These are phyloP conservation scores for Yarrowia hollandica DNA, from an alignment of 805 yeast species.

Conservation along the genomic window DNA sequence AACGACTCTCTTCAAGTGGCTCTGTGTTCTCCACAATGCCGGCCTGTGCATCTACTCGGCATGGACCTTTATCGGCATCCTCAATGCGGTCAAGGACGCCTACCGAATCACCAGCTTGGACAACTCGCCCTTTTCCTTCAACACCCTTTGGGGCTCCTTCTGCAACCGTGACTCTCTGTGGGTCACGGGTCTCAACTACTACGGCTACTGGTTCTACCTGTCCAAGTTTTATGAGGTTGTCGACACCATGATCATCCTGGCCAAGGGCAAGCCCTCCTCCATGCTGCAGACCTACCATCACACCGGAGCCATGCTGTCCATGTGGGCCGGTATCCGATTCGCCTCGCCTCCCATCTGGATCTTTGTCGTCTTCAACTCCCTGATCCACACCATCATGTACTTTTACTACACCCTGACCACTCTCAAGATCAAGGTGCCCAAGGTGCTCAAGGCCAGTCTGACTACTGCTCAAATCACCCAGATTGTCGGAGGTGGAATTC, in stretches of 20 bases:
- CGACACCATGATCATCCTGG: constrained; percentile 64
- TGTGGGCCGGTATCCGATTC: constrained; percentile 76
- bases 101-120: constrained; percentile 42
- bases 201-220: constrained; percentile 66
- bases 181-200: constrained; percentile 53
- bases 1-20: constrained; percentile 49
- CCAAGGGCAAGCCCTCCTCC: constrained; percentile 67
- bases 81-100: constrained; percentile 45
- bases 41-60: constrained; percentile 64
- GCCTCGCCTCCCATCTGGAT: constrained; percentile 78
- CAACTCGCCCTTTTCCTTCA: constrained; percentile 79
- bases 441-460: constrained; percentile 54
- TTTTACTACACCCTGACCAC: constrained; percentile 64
- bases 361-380: constrained; percentile 76
- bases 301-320: constrained; percentile 76
- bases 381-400: constrained; percentile 75
- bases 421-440: constrained; percentile 59
- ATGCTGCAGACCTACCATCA: constrained; percentile 73
- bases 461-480: constrained; percentile 70
- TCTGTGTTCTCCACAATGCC: constrained; percentile 62
- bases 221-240: constrained; percentile 71
- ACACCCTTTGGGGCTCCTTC: constrained; percentile 71
- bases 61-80: constrained; percentile 73
- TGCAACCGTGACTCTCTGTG: constrained; percentile 67
- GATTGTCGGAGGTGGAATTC: constrained; percentile 65